Evolutionary conservation across 257 asterid species (phyloP).

Genomic region (Lycium ferocissimum): DNA sequence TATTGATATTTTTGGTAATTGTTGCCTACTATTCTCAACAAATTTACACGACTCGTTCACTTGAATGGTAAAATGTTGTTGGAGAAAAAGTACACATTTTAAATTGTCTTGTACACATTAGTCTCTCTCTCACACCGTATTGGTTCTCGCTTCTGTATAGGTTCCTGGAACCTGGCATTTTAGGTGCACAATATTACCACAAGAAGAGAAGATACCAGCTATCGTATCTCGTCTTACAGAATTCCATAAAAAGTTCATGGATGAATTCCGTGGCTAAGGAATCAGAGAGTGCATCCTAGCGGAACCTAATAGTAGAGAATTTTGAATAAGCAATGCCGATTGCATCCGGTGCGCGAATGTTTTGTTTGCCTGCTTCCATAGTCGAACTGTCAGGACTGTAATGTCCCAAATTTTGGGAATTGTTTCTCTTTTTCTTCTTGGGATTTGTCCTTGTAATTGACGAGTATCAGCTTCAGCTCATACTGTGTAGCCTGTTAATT

Average conservation of each 20-base stretch:
- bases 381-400: neutral
- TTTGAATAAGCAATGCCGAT: slow-evolving; percentile 24
- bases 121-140: neutral
- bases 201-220: slow-evolving; percentile 87
- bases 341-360: neutral
- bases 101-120: neutral
- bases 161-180: slow-evolving; percentile 94
- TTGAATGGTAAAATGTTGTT: neutral
- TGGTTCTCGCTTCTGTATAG: slow-evolving; percentile 39
- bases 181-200: slow-evolving; percentile 95
- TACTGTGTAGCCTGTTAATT: neutral
- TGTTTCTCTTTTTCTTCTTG: neutral
- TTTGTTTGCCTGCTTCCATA: neutral
- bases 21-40: neutral
- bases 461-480: neutral
- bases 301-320: neutral
- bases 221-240: slow-evolving; percentile 72
- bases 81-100: neutral
- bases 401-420: neutral
- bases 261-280: slow-evolving; percentile 66
- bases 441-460: neutral
- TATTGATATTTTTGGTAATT: neutral
- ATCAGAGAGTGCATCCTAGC: neutral
- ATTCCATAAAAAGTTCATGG: slow-evolving; percentile 80
- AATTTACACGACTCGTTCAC: neutral